A percentile compares a stretch with the other conserved stretches of the same genome.
These are phyloP conservation scores for Termitomyces sp. DNA, from an alignment of 768 basidiomycete genomes.

Conservation along the genomic window DNA sequence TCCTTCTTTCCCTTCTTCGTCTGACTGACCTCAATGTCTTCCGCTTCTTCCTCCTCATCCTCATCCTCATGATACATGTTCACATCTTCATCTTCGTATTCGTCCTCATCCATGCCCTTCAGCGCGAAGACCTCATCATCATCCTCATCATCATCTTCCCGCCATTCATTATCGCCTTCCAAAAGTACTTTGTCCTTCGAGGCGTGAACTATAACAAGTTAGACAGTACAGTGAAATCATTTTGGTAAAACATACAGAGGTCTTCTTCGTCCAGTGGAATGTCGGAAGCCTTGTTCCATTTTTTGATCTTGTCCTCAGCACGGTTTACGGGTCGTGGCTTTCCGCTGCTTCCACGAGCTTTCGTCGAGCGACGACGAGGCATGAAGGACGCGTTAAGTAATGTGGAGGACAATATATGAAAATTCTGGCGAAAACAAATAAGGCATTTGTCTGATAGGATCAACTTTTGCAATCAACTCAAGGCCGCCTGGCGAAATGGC, in stretches of 20 bases:
- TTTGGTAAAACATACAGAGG: constrained; percentile 52
- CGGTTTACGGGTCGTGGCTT: constrained; percentile 50
- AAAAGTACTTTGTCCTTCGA: constrained; percentile 76
- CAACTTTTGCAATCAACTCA: no score
- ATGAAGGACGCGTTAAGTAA: no score
- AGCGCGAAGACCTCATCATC: constrained; percentile 84
- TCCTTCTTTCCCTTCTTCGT: constrained; percentile 16
- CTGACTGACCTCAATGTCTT: constrained; percentile 17
- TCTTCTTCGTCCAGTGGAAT: constrained; percentile 79
- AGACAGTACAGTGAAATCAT: neutral
- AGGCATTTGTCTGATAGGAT: no score
- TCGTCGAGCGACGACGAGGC: constrained; percentile 44
- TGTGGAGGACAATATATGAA: no score
- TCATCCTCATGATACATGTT: constrained; percentile 35
- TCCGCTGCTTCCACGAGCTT: constrained; percentile 25
- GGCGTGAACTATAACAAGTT: constrained; percentile 53
- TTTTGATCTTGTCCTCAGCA: constrained; percentile 49
- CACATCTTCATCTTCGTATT: constrained; percentile 31
- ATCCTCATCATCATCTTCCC: constrained; percentile 50
- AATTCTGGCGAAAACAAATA: no score
- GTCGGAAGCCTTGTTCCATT: constrained; percentile 67
- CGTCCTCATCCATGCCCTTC: constrained; percentile 52
- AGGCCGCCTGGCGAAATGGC: constrained; percentile 70
- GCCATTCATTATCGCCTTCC: constrained; percentile 46
- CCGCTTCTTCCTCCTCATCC: constrained; percentile 24